Evolutionary conservation across 306 rosid genomes (phyloP).

Genomic region (Castanea crenata): DNA sequence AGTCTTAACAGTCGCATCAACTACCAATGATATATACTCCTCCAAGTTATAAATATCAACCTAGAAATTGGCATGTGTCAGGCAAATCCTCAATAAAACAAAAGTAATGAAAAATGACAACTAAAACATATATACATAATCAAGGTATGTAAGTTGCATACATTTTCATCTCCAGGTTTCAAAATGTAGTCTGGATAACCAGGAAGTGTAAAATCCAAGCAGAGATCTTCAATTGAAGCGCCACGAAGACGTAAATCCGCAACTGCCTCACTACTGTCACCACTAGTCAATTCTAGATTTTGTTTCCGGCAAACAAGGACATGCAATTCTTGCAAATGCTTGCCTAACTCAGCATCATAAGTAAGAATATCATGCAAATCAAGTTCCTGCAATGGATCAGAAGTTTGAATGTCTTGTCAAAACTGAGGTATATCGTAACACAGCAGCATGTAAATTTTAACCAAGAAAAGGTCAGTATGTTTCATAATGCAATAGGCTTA

Average conservation of each 20-base stretch:
- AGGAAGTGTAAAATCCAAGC: conserved; percentile 85
- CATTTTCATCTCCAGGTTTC: conserved; percentile 84
- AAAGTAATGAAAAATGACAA: neutral
- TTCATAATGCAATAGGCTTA: conserved; percentile 35
- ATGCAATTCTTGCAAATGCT: conserved; percentile 81
- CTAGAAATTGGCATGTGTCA: conserved; percentile 38
- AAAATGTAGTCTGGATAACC: conserved; percentile 84
- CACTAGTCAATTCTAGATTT: conserved; percentile 49
- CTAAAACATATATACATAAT: neutral
- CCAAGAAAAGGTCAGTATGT: conserved; percentile 5
- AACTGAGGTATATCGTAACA: neutral
- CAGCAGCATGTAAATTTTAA: neutral
- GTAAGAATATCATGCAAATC: conserved; percentile 90
- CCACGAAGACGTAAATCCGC: conserved; percentile 59
- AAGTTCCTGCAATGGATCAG: conserved; percentile 66
- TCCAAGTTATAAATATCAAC: conserved; percentile 87
- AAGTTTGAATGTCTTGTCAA: conserved; percentile 3
- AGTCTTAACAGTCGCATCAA: conserved; percentile 84
- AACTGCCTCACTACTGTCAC: conserved; percentile 33
- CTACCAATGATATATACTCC: conserved; percentile 78
- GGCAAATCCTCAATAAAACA: conserved; percentile 4
- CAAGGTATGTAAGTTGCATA: conserved; percentile 29
- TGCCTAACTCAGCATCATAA: conserved; percentile 87
- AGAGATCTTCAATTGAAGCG: conserved; percentile 79
- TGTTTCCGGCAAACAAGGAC: conserved; percentile 74